Evolutionary conservation across 2,329 filamentous ascomycete genomes (phyloP).

Genomic region (Ophiobolus disseminans): DNA sequence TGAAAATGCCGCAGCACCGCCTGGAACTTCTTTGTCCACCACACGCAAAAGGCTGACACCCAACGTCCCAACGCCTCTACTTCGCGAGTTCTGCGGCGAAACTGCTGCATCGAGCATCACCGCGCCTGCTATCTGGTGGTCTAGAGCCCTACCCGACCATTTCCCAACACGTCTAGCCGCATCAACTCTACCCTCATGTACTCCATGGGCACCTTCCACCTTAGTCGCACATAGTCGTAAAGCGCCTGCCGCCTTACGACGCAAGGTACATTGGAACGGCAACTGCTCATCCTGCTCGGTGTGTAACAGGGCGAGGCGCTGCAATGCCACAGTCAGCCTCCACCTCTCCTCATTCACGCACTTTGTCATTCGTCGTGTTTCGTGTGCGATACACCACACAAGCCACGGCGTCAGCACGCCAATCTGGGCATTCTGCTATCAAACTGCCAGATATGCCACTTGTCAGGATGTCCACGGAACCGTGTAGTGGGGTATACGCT

Average conservation of each 20-base stretch:
- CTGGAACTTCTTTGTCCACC: constrained; percentile 2
- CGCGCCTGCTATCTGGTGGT: constrained; percentile 5
- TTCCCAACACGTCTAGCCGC: constrained; percentile 15
- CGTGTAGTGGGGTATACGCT: no score
- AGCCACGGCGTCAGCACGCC: background rate
- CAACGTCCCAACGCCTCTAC: background rate
- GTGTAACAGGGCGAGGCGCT: no score
- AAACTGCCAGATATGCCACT: no score
- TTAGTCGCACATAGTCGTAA: constrained; percentile 2
- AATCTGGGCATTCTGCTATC: no score
- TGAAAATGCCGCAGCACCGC: constrained; percentile 9
- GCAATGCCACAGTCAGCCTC: background rate
- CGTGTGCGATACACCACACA: background rate
- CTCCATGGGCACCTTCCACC: constrained; percentile 16
- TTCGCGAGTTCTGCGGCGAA: constrained; percentile 8
- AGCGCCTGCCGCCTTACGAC: background rate
- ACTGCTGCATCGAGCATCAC: constrained; percentile 11
- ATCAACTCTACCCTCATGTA: constrained; percentile 14
- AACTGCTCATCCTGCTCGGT: no score
- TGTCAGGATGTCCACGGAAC: no score
- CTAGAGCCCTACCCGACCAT: constrained; percentile 8
- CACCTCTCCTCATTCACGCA: background rate
- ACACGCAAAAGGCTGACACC: constrained; percentile 3
- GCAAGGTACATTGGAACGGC: background rate
- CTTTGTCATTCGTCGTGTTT: background rate